These are phyloP conservation scores for Spergularia marina DNA, from an alignment of 148 eudicot species.

Conservation along the genomic window DNA sequence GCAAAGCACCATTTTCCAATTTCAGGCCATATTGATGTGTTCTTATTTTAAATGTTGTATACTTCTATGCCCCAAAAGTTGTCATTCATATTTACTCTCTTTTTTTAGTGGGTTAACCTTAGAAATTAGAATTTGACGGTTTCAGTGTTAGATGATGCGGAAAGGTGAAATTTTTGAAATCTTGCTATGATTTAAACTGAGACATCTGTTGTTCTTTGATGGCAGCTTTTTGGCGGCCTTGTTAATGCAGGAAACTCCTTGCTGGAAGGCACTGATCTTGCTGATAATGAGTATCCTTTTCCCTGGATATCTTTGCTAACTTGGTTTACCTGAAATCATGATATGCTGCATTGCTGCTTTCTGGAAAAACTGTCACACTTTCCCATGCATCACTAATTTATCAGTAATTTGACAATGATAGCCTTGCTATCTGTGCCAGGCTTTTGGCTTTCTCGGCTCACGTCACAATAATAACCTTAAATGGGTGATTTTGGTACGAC, in stretches of 20 bases:
- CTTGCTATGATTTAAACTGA: neutral
- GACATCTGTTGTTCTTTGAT: constrained; percentile 10
- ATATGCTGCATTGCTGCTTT: neutral
- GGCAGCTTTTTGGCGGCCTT: constrained; percentile 89
- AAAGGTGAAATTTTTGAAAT: neutral
- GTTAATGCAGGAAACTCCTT: constrained; percentile 75
- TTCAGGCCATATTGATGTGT: neutral
- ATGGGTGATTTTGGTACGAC: neutral
- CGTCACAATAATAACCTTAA: neutral
- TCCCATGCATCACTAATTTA: neutral
- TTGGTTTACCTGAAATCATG: neutral
- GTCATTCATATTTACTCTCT: neutral
- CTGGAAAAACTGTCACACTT: neutral
- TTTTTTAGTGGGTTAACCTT: neutral
- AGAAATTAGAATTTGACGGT: neutral
- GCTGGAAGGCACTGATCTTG: constrained; percentile 66
- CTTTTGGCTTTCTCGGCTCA: neutral
- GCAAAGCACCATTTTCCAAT: too few relatives aligned
- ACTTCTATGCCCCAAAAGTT: too few relatives aligned
- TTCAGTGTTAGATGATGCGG: neutral
- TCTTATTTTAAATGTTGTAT: neutral
- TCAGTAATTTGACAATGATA: neutral
- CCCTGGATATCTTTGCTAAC: neutral
- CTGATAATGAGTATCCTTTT: constrained; percentile 87
- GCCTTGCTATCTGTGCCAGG: neutral